These are phyloP conservation scores for Acacia melanoxylon DNA, from an alignment of 306 rosid genomes.

Conservation along the genomic window DNA sequence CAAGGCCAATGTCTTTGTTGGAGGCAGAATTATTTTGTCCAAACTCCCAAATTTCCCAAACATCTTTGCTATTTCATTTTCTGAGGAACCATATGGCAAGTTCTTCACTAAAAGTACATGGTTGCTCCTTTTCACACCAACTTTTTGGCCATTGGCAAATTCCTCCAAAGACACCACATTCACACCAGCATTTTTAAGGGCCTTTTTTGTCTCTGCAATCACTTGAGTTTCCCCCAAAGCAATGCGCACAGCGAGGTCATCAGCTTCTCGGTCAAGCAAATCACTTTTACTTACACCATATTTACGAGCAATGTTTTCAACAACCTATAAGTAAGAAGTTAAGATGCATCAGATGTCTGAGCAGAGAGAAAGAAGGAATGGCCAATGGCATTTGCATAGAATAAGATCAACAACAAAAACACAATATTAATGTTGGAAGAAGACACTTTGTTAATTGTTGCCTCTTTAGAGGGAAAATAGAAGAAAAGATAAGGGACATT, in stretches of 20 bases:
- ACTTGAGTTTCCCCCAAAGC: slow-evolving; percentile 94
- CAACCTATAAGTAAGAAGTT: slow-evolving; percentile 51
- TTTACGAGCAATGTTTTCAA: slow-evolving; percentile 80
- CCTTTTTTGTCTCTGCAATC: slow-evolving; percentile 80
- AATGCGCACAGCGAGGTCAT: slow-evolving; percentile 81
- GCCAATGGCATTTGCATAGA: slow-evolving; percentile 24
- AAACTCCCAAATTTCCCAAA: slow-evolving; percentile 83
- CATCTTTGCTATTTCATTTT: slow-evolving; percentile 77
- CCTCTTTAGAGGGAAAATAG: background rate
- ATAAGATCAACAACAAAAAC: slow-evolving; percentile 7
- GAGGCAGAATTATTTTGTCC: slow-evolving; percentile 87
- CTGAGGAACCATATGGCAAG: slow-evolving; percentile 87
- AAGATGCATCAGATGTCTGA: slow-evolving; percentile 1
- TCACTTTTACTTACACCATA: slow-evolving; percentile 83
- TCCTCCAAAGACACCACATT: slow-evolving; percentile 76
- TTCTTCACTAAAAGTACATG: slow-evolving; percentile 87
- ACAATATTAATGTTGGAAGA: background rate
- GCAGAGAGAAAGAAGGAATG: slow-evolving; percentile 11
- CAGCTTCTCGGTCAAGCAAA: slow-evolving; percentile 78
- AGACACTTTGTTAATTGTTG: background rate
- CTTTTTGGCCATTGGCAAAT: slow-evolving; percentile 62
- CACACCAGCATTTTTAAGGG: slow-evolving; percentile 80
- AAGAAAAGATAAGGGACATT: background rate
- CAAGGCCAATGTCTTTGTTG: slow-evolving; percentile 88
- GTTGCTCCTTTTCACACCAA: slow-evolving; percentile 80